Evolutionary conservation across 768 basidiomycete genomes (phyloP).

Genomic region (Boletus patriciae): DNA sequence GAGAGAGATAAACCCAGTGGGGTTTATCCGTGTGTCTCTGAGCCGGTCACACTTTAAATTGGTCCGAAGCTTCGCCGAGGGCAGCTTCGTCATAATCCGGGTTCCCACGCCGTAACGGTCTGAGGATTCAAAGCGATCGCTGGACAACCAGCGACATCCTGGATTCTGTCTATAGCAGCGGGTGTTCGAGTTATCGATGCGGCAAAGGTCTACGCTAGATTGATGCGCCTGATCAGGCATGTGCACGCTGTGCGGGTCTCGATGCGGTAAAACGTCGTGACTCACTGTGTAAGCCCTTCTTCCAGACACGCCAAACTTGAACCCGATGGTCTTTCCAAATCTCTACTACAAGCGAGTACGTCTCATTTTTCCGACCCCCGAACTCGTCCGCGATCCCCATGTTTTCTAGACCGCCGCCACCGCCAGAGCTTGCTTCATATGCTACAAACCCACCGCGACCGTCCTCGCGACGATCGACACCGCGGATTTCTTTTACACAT

Average conservation of each 20-base stretch:
- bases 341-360: slow-evolving; percentile 88
- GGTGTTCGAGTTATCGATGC: slow-evolving; percentile 7
- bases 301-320: no score
- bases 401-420: slow-evolving; percentile 68
- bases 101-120: no score
- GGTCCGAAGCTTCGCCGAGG: no score
- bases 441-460: slow-evolving; percentile 75
- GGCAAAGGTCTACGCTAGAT: slow-evolving; percentile 1
- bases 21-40: neutral
- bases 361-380: slow-evolving; percentile 10
- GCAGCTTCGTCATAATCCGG: no score
- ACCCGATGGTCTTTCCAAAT: slow-evolving; percentile 70
- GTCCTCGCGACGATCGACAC: slow-evolving; percentile 85
- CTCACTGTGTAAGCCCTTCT: neutral
- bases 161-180: neutral
- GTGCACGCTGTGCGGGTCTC: no score
- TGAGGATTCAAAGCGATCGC: no score
- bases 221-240: neutral
- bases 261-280: no score
- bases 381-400: neutral
- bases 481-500: slow-evolving; percentile 84
- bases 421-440: slow-evolving; percentile 73
- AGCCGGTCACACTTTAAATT: no score
- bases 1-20: slow-evolving; percentile 9
- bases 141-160: neutral